A percentile compares a stretch with the other conserved stretches of the same genome.
Conservation (phyloP, 495 filamentous ascomycete genomes). For the Penicillium cataractarum region DNA sequence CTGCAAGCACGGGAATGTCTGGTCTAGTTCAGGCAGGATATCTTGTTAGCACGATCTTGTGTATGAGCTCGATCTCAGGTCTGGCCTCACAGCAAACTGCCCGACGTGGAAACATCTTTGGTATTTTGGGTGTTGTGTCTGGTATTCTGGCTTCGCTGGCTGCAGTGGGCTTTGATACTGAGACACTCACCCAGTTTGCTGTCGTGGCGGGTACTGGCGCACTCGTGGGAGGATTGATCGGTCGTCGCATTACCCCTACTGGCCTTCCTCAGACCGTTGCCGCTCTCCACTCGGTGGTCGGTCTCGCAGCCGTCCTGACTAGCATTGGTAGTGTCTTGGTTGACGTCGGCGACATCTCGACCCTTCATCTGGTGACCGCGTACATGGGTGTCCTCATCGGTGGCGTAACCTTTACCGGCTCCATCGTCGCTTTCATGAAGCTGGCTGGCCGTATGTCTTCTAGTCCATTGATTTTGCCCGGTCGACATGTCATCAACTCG, state of each 20-base stretch:
- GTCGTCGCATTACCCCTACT: constrained; percentile 80
- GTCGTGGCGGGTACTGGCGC: constrained; percentile 70
- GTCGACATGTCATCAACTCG: constrained; percentile 70
- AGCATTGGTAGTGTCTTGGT: constrained; percentile 81
- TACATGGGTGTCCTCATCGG: constrained; percentile 80
- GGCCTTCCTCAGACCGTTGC: constrained; percentile 82
- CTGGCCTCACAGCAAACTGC: constrained; percentile 77
- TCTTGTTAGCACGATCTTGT: constrained; percentile 75
- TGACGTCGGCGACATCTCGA: constrained; percentile 64
- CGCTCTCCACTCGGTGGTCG: constrained; percentile 80
- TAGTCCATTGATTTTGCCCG: constrained; percentile 66
- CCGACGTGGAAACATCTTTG: constrained; percentile 76
- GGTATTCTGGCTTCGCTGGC: constrained; percentile 77
- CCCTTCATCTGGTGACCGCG: constrained; percentile 74
- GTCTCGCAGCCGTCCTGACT: constrained; percentile 78
- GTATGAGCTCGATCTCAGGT: constrained; percentile 72
- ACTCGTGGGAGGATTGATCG: constrained; percentile 66
- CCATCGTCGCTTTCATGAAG: constrained; percentile 80
- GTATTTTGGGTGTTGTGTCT: constrained; percentile 76
- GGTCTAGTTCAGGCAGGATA: constrained; percentile 83
- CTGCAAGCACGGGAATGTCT: constrained; percentile 74
- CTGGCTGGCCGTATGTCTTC: constrained; percentile 78
- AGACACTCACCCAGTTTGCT: constrained; percentile 72
- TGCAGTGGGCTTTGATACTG: constrained; percentile 75
- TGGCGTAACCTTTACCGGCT: constrained; percentile 83